Base-by-base conservation (phyloP, 2,329 filamentous ascomycete genomes). In the Aspergillus bombycis region DNA sequence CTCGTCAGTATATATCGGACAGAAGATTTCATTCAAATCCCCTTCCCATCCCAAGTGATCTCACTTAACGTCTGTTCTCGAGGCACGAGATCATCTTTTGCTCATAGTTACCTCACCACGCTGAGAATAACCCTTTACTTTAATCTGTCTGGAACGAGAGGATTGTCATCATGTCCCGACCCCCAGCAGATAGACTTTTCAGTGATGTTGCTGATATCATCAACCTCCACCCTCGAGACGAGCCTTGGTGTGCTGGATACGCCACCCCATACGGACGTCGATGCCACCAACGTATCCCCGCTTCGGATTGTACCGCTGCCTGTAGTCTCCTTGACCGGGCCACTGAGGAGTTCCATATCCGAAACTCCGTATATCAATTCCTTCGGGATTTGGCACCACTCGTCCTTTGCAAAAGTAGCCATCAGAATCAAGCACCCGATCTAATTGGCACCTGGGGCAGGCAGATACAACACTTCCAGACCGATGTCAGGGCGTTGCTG, bases 341-440 rank as follows among this genome's bases (percentile, higher is more conserved):
- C 1, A 72, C 62, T 21, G 45, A 62, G 11, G 36, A 61, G 1
- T 41, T 71, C 28, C 61, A 43, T 1, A 63, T 53, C 2, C 67
- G 70, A 36, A 21, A 12, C 3, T 46, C 23, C 26, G 67, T 70
- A 23, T 38, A 67, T 28, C 46, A 58, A 2, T 41, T 70, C 14
- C 60, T 74, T 0, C 53, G 68, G 38, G 52, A 69, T 16, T 32
- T 74, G 9, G 71, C 71, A n/a, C 68, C 69, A 28, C 36, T 65
- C 36, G 67, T 69, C 10, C 50, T 74, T 32, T 74, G 72, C 57
- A 67, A 12, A 26, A 36, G 52, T 2, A 65, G 48, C 3, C 71
- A 73, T 52, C 69, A 72, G 38, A 21, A 34, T 9, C 70, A 71
- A 48, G 70, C 69, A 14, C 36, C 36, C 1, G 34, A 19, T 43